Base-by-base conservation (phyloP, 2,329 filamentous ascomycete species). In the Graphiopsis chlorocephala region DNA sequence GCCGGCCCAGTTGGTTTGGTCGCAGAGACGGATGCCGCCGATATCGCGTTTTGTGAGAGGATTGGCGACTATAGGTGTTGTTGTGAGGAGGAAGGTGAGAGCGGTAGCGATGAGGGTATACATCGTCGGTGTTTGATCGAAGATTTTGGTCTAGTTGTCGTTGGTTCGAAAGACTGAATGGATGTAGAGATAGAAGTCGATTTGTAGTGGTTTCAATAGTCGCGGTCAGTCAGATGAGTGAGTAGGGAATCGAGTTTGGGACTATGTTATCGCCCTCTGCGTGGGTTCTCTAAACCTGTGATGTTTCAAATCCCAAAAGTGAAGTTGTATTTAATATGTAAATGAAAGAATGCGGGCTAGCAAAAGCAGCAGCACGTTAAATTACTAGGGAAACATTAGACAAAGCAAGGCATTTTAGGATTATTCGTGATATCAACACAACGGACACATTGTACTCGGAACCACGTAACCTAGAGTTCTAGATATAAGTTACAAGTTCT, bases 21-120 rank as follows among this genome's bases (percentile, higher is more conserved):
- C 68, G 66, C 70, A 71, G 47, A 66, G 52, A 68, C 75, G n/a
- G 3, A 77, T 77, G 62, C 80, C 62, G 55, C 62, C 78, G 23
- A 78, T 74, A 20, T 64, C 59, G 15, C 61, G 61, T 45, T 57
- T 63, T 8, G 2, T 6, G 3, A 57, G 33, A 26, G 62, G 42
- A 29, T n/a, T n/a, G 28, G 62, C 48, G 11, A 38, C 17, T 7
- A 38, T 29, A n/a, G 35, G 15, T 12, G 48, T 38, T 53, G 33
- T 28, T n/a, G 58, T 12, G n/a, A 45, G 25, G 35, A 62, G 23
- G 31, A 42, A 10, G 35, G 48, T 6, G 60, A 52, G 59, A 3
- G 45, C 31, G n/a, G 53, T n/a, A 31, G 28, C 20, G 53, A 33
- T 23, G 48, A n/a, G 38, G 38, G 38, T 2, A 8, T 11, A 20